phyloP scores from a whole-genome alignment of 257 asterid genomes.

The Capsicum rhomboideum region DNA sequence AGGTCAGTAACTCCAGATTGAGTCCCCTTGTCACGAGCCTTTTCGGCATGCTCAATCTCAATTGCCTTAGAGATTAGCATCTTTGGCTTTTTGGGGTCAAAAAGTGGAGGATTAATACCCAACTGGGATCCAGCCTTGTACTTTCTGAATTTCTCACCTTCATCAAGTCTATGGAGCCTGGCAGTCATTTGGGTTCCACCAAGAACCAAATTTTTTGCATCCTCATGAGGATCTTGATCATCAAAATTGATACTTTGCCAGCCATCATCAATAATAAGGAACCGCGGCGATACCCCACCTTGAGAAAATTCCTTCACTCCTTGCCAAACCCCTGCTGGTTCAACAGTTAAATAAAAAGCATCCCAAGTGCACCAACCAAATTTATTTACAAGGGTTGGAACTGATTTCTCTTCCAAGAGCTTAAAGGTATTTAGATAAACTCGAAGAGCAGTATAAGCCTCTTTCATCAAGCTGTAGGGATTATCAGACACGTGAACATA shows the following conservation, averaged over 20 bases:
- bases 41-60: conserved; percentile 62
- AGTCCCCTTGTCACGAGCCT: conserved; percentile 44
- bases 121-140: conserved; percentile 31
- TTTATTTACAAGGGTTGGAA: conserved; percentile 50
- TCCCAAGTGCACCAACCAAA: conserved; percentile 93
- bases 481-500: conserved; percentile 1
- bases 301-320: conserved; percentile 30
- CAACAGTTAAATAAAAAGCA: conserved; percentile 57
- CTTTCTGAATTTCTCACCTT: conserved; percentile 9
- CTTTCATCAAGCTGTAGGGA: conserved; percentile 17
- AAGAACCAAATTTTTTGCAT: conserved; percentile 18
- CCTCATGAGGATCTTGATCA: conserved; percentile 38
- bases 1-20: conserved; percentile 30
- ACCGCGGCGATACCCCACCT: conserved; percentile 27
- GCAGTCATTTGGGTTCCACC: conserved; percentile 41
- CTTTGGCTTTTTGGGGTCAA: conserved; percentile 59
- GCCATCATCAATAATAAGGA: conserved; percentile 73
- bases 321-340: conserved; percentile 41
- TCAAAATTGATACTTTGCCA: conserved; percentile 54
- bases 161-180: conserved; percentile 3
- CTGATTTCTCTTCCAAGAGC: conserved; percentile 15
- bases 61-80: conserved; percentile 56
- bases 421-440: conserved; percentile 1
- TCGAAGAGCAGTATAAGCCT: conserved; percentile 19
- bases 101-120: conserved; percentile 28